Base-by-base conservation (phyloP, 495 filamentous ascomycete genomes). In the Massariosphaeria phaeospora region DNA sequence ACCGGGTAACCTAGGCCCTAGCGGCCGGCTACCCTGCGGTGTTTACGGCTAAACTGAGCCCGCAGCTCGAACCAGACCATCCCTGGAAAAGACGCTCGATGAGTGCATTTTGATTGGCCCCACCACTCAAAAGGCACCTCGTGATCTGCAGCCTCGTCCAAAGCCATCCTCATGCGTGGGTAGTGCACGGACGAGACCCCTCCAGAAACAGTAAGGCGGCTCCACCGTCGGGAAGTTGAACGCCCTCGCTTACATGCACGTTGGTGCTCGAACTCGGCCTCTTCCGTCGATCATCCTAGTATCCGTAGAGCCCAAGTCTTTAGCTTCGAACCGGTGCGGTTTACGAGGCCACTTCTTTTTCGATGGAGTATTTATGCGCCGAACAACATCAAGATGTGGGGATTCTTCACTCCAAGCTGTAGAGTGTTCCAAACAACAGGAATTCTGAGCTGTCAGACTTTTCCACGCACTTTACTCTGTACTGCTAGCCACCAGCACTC, bases 91-190 rank as follows among this genome's bases (percentile, higher is more conserved):
- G n/a, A n/a, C n/a, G n/a, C n/a, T n/a, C n/a, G n/a, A 10, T 26
- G 40, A 21, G 12, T 9, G 0, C 11, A 12, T 29, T 27, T 21
- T 46, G 51, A 61, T 61, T 61, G 57, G 57, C 30, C 27, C 40
- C 41, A n/a, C 39, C 36, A 35, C 40, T 27, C 34, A 30, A 49
- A 46, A 55, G 30, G 26, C 52, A 52, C 47, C 20, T 51, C 46
- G 48, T 51, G 46, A 56, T 62, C 59, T 62, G 59, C 59, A 57
- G 40, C 52, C 47, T 53, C 53, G 55, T 47, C 40, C 30, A 41
- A 45, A 47, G 40, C 33, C 30, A 31, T 27, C 15, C 30, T 31
- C 26, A 24, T 53, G 23, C 42, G 18, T 41, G 29, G 25, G 4
- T 11, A 33, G 3, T 18, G 20, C 12, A 44, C 36, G 36, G 36